Percentiles rank a stretch among this genome's conserved stretches.
Evolutionary conservation across 139 green algal species (phyloP).

Genomic region (Chlamydomonas incerta): DNA sequence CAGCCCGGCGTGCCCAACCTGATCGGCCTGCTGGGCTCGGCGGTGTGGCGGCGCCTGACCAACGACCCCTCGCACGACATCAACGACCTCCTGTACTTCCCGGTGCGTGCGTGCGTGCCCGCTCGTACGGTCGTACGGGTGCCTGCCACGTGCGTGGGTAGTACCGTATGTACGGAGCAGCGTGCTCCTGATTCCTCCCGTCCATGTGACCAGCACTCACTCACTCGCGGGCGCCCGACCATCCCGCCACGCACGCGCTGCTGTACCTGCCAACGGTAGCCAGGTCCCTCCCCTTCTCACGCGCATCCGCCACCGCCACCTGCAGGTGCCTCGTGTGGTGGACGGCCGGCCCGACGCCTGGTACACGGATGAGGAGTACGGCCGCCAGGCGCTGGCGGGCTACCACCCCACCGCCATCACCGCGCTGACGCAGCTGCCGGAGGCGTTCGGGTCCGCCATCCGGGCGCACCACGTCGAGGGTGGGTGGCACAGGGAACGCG

Average conservation of each 20-base stretch:
- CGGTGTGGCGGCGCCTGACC: not conserved
- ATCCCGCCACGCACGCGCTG: too few species aligned
- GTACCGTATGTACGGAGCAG: too few species aligned
- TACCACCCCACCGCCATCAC: constrained; percentile 49
- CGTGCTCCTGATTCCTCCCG: too few species aligned
- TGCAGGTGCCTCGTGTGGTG: constrained; percentile 37
- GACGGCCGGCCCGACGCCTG: constrained; percentile 26
- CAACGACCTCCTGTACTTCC: constrained; percentile 39
- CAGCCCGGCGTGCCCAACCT: too few species aligned
- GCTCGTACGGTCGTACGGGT: too few species aligned
- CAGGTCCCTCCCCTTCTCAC: not conserved
- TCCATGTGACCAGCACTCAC: too few species aligned
- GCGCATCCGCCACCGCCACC: not conserved
- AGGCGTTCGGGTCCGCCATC: constrained; percentile 43
- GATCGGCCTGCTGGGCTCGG: not conserved
- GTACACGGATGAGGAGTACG: constrained; percentile 52
- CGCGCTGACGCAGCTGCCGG: constrained; percentile 40
- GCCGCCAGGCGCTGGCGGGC: constrained; percentile 56
- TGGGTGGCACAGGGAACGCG: too few species aligned
- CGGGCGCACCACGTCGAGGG: constrained; percentile 44
- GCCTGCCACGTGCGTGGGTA: too few species aligned
- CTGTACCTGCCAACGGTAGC: too few species aligned
- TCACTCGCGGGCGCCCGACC: too few species aligned
- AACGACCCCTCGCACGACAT: not conserved
- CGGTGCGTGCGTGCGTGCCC: too few species aligned